Base-by-base conservation (phyloP, 2,329 filamentous ascomycete genomes). In the Penicillium sp. region DNA sequence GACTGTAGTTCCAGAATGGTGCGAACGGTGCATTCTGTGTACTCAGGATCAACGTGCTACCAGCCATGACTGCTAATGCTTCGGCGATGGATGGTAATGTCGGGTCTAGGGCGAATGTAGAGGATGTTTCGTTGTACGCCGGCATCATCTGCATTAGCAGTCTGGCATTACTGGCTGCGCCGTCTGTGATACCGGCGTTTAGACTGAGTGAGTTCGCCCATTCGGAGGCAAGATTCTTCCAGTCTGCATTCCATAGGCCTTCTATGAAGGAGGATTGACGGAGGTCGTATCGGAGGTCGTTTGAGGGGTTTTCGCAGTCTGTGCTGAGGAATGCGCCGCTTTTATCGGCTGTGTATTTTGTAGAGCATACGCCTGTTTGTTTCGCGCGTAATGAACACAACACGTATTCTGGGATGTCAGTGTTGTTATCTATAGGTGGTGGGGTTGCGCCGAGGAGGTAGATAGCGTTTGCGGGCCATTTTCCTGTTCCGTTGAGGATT, bases 71-170 rank as follows among this genome's bases (percentile, higher is more conserved):
- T 0, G 89, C 88, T 0, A 94, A 69, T 0, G 87, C 86, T 71
- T 94, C 90, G 0, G 84, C 86, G n/a, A 89, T 78, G 2, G 86
- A 89, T 0, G 90, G 90, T 0, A 87, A 70, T 0, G 72, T 66
- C 0, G 77, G 70, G 33, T 80, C 75, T 0, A 90, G 77, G 0
- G 55, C 41, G 5, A 67, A 71, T 54, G 10, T 65, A 58, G 7
- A 67, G 0, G 38, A 63, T 22, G 62, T 41, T 8, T 68, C 67
- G 10, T 74, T 51, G 0, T 70, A 73, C 0, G 54, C 54, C 0
- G 83, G 77, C 5, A 83, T 78, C 12, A 84, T 71, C 58, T 87
- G 80, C 26, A 82, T 83, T 9, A 86, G 70, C 14, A 87, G 77
- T 0, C 84, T 80, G 16, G 81, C 78, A 60, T 84, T 86, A 37